Conservation (phyloP, 805 yeast genomes). For the Sugiyamaella smithiae region DNA sequence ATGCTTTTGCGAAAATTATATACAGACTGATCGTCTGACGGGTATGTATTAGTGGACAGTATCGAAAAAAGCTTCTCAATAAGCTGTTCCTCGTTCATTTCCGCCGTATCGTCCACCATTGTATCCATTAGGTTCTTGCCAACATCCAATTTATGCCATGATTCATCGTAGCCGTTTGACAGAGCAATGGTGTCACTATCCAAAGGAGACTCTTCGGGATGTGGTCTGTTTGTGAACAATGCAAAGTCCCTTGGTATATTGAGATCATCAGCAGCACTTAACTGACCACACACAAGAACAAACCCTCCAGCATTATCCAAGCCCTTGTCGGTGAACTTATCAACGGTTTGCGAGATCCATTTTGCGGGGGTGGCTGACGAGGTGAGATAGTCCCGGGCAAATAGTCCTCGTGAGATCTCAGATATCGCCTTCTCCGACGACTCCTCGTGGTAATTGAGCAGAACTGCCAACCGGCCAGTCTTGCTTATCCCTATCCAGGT, state of each 20-base stretch:
- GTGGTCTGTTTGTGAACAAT: constrained; percentile 15
- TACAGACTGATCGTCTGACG: constrained; percentile 33
- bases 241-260: constrained; percentile 24
- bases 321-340: constrained; percentile 27
- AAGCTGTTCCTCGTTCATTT: constrained; percentile 35
- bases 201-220: background rate
- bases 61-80: constrained; percentile 53
- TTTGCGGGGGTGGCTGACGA: constrained; percentile 37
- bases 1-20: constrained; percentile 55
- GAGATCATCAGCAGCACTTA: constrained; percentile 29
- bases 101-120: constrained; percentile 24
- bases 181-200: constrained; percentile 5
- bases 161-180: constrained; percentile 39
- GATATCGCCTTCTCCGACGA: constrained; percentile 34
- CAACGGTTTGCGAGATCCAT: constrained; percentile 43
- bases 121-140: constrained; percentile 48
- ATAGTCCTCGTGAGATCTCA: constrained; percentile 51
- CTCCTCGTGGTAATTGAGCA: constrained; percentile 70
- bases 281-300: constrained; percentile 52
- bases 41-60: constrained; percentile 47
- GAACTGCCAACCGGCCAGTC: constrained; percentile 60
- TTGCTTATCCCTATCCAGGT: constrained; percentile 84
- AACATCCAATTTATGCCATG: constrained; percentile 69
- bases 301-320: constrained; percentile 57
- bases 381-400: constrained; percentile 47